Evolutionary conservation across 768 basidiomycete genomes (phyloP).

Genomic region (Phlebiopsis flavidoalba): DNA sequence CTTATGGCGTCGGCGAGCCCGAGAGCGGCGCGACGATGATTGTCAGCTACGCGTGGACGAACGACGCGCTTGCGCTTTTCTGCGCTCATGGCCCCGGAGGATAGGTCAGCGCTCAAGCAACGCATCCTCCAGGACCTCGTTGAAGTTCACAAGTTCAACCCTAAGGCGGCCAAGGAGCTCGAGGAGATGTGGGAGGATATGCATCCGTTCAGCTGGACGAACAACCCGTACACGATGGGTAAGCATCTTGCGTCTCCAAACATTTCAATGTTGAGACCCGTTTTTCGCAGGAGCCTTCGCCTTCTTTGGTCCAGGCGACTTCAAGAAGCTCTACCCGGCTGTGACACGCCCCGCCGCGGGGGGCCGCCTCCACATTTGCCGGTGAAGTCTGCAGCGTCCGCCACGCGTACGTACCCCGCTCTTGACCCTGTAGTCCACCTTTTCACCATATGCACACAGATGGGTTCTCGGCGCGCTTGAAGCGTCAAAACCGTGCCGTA

Average conservation of each 20-base stretch:
- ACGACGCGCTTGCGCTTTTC: conserved; percentile 28
- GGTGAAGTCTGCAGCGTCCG: conserved; percentile 33
- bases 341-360: conserved; percentile 28
- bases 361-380: conserved; percentile 30
- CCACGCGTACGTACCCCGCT: conserved; percentile 23
- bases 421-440: background rate
- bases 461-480: conserved; percentile 38
- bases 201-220: conserved; percentile 31
- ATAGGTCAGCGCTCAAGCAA: background rate
- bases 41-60: conserved; percentile 23
- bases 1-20: conserved; percentile 25
- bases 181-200: conserved; percentile 12
- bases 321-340: conserved; percentile 26
- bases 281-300: conserved; percentile 32
- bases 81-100: conserved; percentile 13
- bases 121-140: conserved; percentile 3
- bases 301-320: conserved; percentile 36
- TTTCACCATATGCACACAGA: conserved; percentile 10
- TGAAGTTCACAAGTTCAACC: conserved; percentile 1
- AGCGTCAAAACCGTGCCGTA: conserved; percentile 32
- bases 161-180: background rate
- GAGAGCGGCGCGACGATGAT: conserved; percentile 12
- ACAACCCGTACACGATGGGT: conserved; percentile 31
- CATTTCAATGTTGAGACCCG: background rate
- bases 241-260: background rate